Base-by-base conservation (phyloP, 768 basidiomycete species). In the Lactifluus echinatus region DNA sequence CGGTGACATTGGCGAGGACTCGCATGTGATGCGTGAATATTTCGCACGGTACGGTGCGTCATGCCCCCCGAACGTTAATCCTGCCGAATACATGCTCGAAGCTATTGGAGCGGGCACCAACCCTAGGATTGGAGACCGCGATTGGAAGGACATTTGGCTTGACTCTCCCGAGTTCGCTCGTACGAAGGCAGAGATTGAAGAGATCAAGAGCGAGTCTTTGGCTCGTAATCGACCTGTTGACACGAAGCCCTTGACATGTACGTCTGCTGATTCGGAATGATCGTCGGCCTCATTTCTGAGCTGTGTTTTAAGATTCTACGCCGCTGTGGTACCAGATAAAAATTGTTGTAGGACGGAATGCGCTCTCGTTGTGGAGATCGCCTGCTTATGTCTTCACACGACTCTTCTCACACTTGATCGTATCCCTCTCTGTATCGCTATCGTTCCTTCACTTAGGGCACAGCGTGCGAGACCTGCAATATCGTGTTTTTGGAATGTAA, bases 131-230 rank as follows among this genome's bases (percentile, higher is more conserved):
- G 87, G 87, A 1, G 79, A 85, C 50, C 80, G 82, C 28, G 92
- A 95, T 65, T 95, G 93, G 93, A 83, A 84, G 59, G 83, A 90
- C 62, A 75, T 92, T 45, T 95, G 93, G 93, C 69, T 81, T 15
- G 82, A 87, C 40, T 90, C 87, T 4, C 74, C 80, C 0, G 87
- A 94, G 70, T 73, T 57, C 49, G 63, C 60, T 45, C 62, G 67
- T 8, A 70, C 56, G 14, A 62, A 52, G 53, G 2, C 64, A 4
- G 75, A 81, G 56, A 77, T 82, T 56, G 66, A 70, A 28, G 64
- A 67, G 50, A 74, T 81, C 63, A 77, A 79, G 61, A 46, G 45
- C 11, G 44, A 61, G 17, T 46, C 56, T 10, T 54, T 58, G 24
- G 40, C 50, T n/a, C 50, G 39, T 14, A 15, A 24, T 36, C 45